Percentiles rank a stretch among this genome's conserved stretches.
phyloP scores from a whole-genome alignment of 2,329 filamentous ascomycete genomes.

The Meredithiella fracta region DNA sequence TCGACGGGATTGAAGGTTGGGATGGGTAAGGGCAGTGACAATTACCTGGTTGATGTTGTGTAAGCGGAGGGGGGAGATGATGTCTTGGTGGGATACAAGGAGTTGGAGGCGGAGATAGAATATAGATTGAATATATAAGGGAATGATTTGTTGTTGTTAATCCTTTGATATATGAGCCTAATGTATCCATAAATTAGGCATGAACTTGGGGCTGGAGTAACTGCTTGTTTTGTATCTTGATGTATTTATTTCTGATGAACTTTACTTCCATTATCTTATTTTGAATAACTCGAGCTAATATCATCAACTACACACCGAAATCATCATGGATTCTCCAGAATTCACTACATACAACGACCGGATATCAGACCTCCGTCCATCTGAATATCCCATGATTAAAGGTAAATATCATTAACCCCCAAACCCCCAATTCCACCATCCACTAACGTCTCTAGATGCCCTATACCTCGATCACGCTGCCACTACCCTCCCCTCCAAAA shows the following conservation, averaged over 20 bases:
- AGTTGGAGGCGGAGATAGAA: too few species aligned
- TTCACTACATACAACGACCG: conserved; percentile 34
- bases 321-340: not conserved
- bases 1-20: conserved; percentile 1
- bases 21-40: not conserved
- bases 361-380: conserved; percentile 40
- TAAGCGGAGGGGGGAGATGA: not conserved
- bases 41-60: not conserved
- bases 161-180: too few species aligned
- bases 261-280: too few species aligned
- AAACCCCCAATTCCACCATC: not conserved
- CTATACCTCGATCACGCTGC: conserved; percentile 44
- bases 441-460: conserved; percentile 20
- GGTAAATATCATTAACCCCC: conserved; percentile 27
- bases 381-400: conserved; percentile 54
- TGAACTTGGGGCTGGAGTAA: too few species aligned
- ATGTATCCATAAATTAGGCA: too few species aligned
- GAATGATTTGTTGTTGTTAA: too few species aligned
- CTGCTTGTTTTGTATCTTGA: too few species aligned
- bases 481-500: conserved; percentile 40
- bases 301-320: too few species aligned
- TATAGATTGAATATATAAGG: too few species aligned
- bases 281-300: too few species aligned
- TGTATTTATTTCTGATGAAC: not conserved
- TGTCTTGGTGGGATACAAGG: too few species aligned